phyloP scores from a whole-genome alignment of 1,139 yeast species.

The Diutina rugosa region DNA sequence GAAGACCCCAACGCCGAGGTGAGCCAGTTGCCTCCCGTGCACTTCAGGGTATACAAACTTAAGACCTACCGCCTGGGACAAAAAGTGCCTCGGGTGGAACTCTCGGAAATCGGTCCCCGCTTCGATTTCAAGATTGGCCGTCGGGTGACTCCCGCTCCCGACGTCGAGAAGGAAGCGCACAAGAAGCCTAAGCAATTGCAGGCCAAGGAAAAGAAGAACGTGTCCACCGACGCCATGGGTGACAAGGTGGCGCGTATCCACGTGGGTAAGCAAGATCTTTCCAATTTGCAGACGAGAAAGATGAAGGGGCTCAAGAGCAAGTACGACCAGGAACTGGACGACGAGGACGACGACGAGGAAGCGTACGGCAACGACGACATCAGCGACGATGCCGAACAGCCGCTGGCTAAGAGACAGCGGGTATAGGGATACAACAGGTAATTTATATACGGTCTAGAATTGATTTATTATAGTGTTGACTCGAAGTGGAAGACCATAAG shows the following conservation, averaged over 20 bases:
- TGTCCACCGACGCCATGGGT: conserved; percentile 80
- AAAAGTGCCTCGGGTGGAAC: conserved; percentile 84
- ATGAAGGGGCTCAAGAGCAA: conserved; percentile 93
- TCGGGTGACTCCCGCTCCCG: conserved; percentile 73
- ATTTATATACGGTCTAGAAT: not conserved
- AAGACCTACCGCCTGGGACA: conserved; percentile 76
- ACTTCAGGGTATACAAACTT: conserved; percentile 83
- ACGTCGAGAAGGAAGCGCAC: conserved; percentile 81
- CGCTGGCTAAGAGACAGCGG: conserved; percentile 23
- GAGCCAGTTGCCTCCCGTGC: conserved; percentile 56
- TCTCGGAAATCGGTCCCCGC: conserved; percentile 94
- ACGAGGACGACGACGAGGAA: conserved; percentile 37
- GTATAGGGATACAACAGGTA: conserved; percentile 6
- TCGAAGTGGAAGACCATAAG: too few species aligned
- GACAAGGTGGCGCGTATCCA: conserved; percentile 95
- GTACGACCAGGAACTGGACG: conserved; percentile 52
- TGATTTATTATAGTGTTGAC: too few species aligned
- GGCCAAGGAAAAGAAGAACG: conserved; percentile 79
- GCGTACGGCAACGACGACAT: conserved; percentile 5
- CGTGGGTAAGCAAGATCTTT: conserved; percentile 89
- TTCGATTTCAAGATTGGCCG: conserved; percentile 89
- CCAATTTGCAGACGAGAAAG: conserved; percentile 87
- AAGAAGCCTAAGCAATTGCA: conserved; percentile 73
- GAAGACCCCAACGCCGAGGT: conserved; percentile 44
- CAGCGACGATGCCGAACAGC: conserved; percentile 22